Evolutionary conservation across 768 basidiomycete species (phyloP).

Genomic region (Hortiboletus flavorubellus): DNA sequence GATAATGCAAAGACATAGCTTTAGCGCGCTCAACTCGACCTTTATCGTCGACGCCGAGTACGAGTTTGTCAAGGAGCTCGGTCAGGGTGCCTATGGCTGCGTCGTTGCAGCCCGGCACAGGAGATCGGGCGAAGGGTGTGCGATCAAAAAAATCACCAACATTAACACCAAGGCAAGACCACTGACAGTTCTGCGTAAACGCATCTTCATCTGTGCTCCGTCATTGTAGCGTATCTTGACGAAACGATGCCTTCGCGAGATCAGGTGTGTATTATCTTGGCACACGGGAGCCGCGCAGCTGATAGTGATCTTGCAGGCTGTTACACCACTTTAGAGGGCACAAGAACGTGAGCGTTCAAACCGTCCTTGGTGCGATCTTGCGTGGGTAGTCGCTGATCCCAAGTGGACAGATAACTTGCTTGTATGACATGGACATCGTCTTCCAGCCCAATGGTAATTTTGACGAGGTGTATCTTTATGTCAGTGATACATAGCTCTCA

Average conservation of each 20-base stretch:
- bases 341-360: slow-evolving; percentile 74
- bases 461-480: slow-evolving; percentile 94
- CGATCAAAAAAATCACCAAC: slow-evolving; percentile 95
- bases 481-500: slow-evolving; percentile 36
- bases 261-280: slow-evolving; percentile 50
- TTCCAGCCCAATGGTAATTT: slow-evolving; percentile 90
- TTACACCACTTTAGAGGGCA: slow-evolving; percentile 98
- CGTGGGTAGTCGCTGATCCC: slow-evolving; percentile 1
- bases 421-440: slow-evolving; percentile 99
- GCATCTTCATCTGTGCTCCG: slow-evolving; percentile 11
- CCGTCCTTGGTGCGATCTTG: slow-evolving; percentile 1
- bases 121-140: slow-evolving; percentile 72
- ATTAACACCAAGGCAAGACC: slow-evolving; percentile 78
- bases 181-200: not conserved
- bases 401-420: slow-evolving; percentile 76
- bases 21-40: slow-evolving; percentile 80
- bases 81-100: slow-evolving; percentile 93
- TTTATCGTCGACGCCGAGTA: slow-evolving; percentile 89
- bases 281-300: slow-evolving; percentile 3
- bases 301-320: slow-evolving; percentile 47
- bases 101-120: slow-evolving; percentile 85
- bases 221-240: slow-evolving; percentile 79
- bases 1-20: slow-evolving; percentile 65
- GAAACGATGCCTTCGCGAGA: slow-evolving; percentile 93
- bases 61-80: slow-evolving; percentile 94